Evolutionary conservation across 2,329 filamentous ascomycete species (phyloP).

Genomic region (Alternaria gaisen): DNA sequence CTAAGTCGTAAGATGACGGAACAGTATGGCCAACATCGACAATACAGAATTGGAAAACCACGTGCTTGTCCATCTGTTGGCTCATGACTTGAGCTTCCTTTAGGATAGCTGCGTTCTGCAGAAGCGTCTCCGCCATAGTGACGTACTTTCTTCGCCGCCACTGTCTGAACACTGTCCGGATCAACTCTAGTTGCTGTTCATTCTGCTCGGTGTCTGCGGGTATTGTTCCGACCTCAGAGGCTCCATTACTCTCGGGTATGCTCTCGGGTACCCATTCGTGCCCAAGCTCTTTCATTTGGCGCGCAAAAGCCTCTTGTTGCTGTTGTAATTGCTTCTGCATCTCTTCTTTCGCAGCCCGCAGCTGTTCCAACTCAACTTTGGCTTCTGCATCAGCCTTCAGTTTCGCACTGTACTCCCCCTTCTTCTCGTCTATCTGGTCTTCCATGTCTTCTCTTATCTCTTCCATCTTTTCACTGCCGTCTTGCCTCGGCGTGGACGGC

Average conservation of each 20-base stretch:
- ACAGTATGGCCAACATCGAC: constrained; percentile 87
- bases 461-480: constrained; percentile 79
- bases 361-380: constrained; percentile 80
- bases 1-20: constrained; percentile 95
- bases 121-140: constrained; percentile 88
- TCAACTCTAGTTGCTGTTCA: constrained; percentile 75
- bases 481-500: constrained; percentile 86
- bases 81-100: constrained; percentile 99
- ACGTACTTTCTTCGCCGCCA: constrained; percentile 91
- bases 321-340: constrained; percentile 86
- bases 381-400: constrained; percentile 78
- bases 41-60: constrained; percentile 94
- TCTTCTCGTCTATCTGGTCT: constrained; percentile 80
- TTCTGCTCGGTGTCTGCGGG: constrained; percentile 55
- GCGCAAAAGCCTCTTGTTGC: constrained; percentile 85
- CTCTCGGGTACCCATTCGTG: constrained; percentile 65
- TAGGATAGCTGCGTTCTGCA: constrained; percentile 85
- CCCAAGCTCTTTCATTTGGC: constrained; percentile 74
- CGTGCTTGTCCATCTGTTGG: constrained; percentile 90
- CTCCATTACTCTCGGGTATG: constrained; percentile 57
- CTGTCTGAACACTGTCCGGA: constrained; percentile 71
- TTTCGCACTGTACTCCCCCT: constrained; percentile 81
- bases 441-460: constrained; percentile 85
- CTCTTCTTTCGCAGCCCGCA: constrained; percentile 81
- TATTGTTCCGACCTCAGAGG: constrained; percentile 22